Conservation (phyloP, 202 grass and related monocot genomes). For the Saccharum hybrid region DNA sequence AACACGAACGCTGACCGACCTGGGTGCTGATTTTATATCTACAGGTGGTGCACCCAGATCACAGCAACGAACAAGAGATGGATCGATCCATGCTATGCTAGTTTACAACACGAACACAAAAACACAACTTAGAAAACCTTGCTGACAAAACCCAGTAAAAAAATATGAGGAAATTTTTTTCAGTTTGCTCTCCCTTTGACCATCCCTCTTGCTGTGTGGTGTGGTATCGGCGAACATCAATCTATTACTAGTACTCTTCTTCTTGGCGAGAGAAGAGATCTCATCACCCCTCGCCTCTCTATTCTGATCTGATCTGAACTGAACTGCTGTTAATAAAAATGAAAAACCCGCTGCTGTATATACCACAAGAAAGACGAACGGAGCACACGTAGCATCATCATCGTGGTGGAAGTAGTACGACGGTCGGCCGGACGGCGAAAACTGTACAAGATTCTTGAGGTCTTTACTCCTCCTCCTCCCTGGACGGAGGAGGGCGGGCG, state of each 20-base stretch:
- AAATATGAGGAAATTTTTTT: constrained; percentile 1
- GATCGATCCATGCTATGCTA: neutral
- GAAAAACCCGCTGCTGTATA: constrained; percentile 36
- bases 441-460: constrained; percentile 56
- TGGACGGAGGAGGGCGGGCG: neutral
- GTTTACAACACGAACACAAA: constrained; percentile 30
- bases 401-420: neutral
- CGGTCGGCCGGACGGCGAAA: constrained; percentile 42
- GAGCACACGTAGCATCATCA: constrained; percentile 29
- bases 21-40: constrained; percentile 33
- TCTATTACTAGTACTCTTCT: neutral
- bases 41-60: constrained; percentile 15
- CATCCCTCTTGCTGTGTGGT: neutral
- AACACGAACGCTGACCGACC: constrained; percentile 1
- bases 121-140: neutral
- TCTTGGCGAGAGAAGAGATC: neutral
- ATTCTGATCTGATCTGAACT: constrained; percentile 1
- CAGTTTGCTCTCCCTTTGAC: neutral
- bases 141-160: neutral
- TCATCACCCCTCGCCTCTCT: constrained; percentile 15
- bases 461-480: neutral
- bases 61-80: constrained; percentile 37
- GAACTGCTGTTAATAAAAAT: constrained; percentile 45
- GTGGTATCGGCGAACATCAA: constrained; percentile 22
- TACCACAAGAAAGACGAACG: constrained; percentile 34